These are phyloP conservation scores for Naganishia onofrii DNA, from an alignment of 768 basidiomycete genomes.

Conservation along the genomic window DNA sequence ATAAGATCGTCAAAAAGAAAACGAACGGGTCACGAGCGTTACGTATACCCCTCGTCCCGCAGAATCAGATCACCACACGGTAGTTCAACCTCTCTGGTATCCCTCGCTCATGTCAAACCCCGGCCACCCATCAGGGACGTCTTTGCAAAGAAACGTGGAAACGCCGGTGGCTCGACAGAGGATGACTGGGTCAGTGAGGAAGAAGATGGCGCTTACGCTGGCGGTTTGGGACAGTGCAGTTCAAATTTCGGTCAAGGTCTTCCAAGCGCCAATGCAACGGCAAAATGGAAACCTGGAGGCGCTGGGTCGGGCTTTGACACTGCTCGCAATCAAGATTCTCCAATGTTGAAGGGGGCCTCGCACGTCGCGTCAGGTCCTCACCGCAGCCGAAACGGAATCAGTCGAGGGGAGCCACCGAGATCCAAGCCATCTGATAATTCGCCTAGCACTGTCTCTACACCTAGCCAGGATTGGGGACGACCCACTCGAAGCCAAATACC, in stretches of 20 bases:
- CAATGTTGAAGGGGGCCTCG: conserved; percentile 8
- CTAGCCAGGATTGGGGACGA: neutral
- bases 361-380: neutral
- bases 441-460: neutral
- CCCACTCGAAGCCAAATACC: conserved; percentile 8
- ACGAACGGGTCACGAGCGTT: conserved; percentile 24
- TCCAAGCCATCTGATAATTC: neutral
- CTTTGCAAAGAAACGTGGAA: conserved; percentile 43
- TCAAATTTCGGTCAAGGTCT: conserved; percentile 9
- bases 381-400: neutral
- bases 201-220: conserved; percentile 45
- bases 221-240: conserved; percentile 49
- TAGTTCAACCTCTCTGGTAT: conserved; percentile 54
- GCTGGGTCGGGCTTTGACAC: conserved; percentile 8
- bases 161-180: conserved; percentile 33
- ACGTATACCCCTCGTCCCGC: conserved; percentile 60
- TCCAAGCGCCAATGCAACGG: neutral
- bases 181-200: conserved; percentile 52
- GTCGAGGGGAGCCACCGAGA: neutral
- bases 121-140: conserved; percentile 49
- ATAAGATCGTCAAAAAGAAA: conserved; percentile 11
- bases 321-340: conserved; percentile 17
- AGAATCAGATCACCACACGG: conserved; percentile 57
- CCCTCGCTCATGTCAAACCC: conserved; percentile 23
- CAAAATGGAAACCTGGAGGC: conserved; percentile 1